These are phyloP conservation scores for Cucumis melo DNA, from an alignment of 306 rosid species.

Conservation along the genomic window DNA sequence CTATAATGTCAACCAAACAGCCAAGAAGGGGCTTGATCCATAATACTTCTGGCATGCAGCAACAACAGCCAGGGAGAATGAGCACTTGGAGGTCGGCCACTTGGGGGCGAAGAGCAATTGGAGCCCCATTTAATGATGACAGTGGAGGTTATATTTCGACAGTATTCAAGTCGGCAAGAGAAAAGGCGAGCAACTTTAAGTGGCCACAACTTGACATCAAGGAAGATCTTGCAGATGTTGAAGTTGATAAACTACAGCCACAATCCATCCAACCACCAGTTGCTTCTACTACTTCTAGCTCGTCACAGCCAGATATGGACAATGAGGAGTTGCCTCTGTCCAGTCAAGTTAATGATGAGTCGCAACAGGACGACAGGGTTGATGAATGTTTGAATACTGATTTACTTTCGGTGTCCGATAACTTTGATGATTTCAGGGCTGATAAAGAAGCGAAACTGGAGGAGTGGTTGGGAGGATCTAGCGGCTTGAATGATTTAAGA, in stretches of 20 bases:
- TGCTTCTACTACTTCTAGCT: constrained; percentile 15
- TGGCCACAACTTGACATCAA: constrained; percentile 44
- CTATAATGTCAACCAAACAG: constrained; percentile 35
- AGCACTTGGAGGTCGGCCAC: constrained; percentile 30
- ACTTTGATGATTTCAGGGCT: constrained; percentile 58
- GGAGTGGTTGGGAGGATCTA: constrained; percentile 61
- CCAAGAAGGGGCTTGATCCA: constrained; percentile 55
- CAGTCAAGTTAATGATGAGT: constrained; percentile 35
- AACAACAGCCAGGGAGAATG: constrained; percentile 26
- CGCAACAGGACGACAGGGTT: constrained; percentile 14
- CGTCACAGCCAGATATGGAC: constrained; percentile 39
- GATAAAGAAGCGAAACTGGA: constrained; percentile 61
- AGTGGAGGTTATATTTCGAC: constrained; percentile 43
- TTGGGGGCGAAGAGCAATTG: constrained; percentile 19
- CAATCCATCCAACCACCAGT: constrained; percentile 16
- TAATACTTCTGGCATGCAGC: constrained; percentile 13
- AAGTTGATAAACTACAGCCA: constrained; percentile 17
- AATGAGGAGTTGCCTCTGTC: constrained; percentile 50
- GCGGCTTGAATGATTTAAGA: constrained; percentile 14
- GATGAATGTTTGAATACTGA: constrained; percentile 19
- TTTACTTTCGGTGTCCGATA: constrained; percentile 28
- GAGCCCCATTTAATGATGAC: constrained; percentile 18
- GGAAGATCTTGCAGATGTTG: constrained; percentile 19
- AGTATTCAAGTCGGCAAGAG: constrained; percentile 54
- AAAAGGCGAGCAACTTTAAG: constrained; percentile 47